Base-by-base conservation (phyloP, 371 early-diverging fungal species). In the Mucor saturninus region DNA sequence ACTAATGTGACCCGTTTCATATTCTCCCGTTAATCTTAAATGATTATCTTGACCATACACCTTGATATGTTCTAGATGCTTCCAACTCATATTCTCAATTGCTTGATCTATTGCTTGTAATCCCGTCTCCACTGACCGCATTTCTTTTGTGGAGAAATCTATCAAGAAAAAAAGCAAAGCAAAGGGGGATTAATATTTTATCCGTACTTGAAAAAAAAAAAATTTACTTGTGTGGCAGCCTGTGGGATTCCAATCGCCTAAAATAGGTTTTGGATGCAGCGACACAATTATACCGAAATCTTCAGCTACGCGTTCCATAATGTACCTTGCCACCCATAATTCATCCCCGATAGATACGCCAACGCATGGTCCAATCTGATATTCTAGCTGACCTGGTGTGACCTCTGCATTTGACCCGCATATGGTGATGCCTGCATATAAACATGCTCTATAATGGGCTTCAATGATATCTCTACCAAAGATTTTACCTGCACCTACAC, bases 401-500 rank as follows among this genome's bases (percentile, higher is more conserved):
- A 81, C 83, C 65, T 83, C 83, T 35, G 76, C 81, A 74, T 83
- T 78, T 6, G 69, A 65, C 45, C 81, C 81, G 32, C 75, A 74
- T 32, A 79, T 74, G 7, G 67, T 81, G 9, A 83, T 61, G 32
- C 83, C 83, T 52, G 83, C 79, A 62, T 77, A 83, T n/a, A 84
- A 60, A 64, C 86, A 86, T 5, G 84, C 84, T 64, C 81, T 70
- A 68, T 83, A 86, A 65, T 86, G 86, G 15, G 86, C 84, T 53
- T 86, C 86, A 30, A 84, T 72, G 26, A 86, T 72, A 57, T 86
- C 86, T 69, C 86, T 76, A 11, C 86, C 86, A 64, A 77, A 83
- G 39, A 81, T 71, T 54, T 61, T 75, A 55, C 72, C 74, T 49
- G 85, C 76, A 13, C 85, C 85, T 31, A 85, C 79, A 65, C 82